Conservation (phyloP, 2,329 filamentous ascomycete genomes). For the Ceratocystis ficicola region DNA sequence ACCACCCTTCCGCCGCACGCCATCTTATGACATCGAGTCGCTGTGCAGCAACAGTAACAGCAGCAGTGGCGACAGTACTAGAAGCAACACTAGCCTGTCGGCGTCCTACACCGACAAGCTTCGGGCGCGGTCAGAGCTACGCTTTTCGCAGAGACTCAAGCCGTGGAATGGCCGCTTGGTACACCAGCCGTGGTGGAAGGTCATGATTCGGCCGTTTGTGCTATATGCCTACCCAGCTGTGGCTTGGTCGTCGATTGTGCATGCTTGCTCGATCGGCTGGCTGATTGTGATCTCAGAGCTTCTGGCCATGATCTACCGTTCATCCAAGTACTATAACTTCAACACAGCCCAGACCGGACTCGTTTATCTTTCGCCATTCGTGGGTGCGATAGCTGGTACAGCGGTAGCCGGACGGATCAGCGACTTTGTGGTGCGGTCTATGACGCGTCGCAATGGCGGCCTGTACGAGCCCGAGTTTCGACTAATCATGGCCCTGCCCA, state of each 20-base stretch:
- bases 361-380: slow-evolving; percentile 79
- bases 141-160: slow-evolving; percentile 61
- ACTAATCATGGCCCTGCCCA: slow-evolving; percentile 73
- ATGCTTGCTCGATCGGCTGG: slow-evolving; percentile 67
- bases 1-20: slow-evolving; percentile 9
- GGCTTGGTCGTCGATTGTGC: slow-evolving; percentile 76
- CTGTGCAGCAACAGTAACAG: neutral
- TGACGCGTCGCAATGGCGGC: slow-evolving; percentile 79
- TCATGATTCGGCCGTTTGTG: slow-evolving; percentile 68
- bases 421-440: slow-evolving; percentile 68
- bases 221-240: slow-evolving; percentile 80
- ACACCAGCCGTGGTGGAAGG: slow-evolving; percentile 66
- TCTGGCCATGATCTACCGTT: slow-evolving; percentile 66
- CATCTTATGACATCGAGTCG: slow-evolving; percentile 20
- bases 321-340: slow-evolving; percentile 62
- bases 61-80: neutral
- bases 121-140: slow-evolving; percentile 52
- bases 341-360: slow-evolving; percentile 67
- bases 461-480: slow-evolving; percentile 92
- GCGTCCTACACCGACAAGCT: slow-evolving; percentile 58
- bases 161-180: slow-evolving; percentile 68
- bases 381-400: slow-evolving; percentile 81
- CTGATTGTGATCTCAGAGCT: slow-evolving; percentile 88
- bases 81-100: slow-evolving; percentile 1
- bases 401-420: slow-evolving; percentile 80